These are phyloP conservation scores for Cotoneaster glaucophyllus DNA, from an alignment of 306 rosid genomes.

Conservation along the genomic window DNA sequence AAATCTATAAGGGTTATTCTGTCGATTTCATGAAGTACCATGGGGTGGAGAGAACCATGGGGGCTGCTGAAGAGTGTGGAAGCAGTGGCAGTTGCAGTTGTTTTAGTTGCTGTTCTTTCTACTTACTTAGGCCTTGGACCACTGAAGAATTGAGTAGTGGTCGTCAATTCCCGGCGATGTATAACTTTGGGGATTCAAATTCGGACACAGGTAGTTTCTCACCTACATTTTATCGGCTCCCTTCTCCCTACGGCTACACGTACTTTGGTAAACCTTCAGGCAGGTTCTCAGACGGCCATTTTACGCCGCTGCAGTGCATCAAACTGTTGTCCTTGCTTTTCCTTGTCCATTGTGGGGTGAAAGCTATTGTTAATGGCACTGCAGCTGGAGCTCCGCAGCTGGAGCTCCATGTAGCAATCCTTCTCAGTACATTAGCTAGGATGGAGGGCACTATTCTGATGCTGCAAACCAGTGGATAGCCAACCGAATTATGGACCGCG, in stretches of 20 bases:
- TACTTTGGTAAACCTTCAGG: constrained; percentile 19
- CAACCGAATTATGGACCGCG: constrained; percentile 1
- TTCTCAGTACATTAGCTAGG: constrained; percentile 20
- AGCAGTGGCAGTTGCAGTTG: constrained; percentile 10
- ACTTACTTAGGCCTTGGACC: background rate
- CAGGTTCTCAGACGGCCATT: constrained; percentile 11
- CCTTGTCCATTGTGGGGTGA: background rate
- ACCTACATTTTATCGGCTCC: constrained; percentile 7
- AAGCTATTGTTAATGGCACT: constrained; percentile 12
- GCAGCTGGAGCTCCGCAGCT: constrained; percentile 4
- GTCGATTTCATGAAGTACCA: background rate
- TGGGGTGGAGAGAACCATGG: background rate
- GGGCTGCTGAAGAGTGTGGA: background rate
- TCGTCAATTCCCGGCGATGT: constrained; percentile 22
- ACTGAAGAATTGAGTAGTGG: background rate
- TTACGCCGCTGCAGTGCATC: no score
- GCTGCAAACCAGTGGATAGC: constrained; percentile 27
- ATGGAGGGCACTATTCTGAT: constrained; percentile 17
- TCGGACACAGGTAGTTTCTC: constrained; percentile 21
- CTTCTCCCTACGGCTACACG: constrained; percentile 16
- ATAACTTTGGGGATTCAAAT: constrained; percentile 27
- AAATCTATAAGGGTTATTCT: background rate
- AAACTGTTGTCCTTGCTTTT: no score
- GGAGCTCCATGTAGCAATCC: constrained; percentile 20
- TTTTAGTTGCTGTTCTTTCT: constrained; percentile 13